phyloP scores from a whole-genome alignment of 1,139 yeast species.

The Pichia sp. region DNA sequence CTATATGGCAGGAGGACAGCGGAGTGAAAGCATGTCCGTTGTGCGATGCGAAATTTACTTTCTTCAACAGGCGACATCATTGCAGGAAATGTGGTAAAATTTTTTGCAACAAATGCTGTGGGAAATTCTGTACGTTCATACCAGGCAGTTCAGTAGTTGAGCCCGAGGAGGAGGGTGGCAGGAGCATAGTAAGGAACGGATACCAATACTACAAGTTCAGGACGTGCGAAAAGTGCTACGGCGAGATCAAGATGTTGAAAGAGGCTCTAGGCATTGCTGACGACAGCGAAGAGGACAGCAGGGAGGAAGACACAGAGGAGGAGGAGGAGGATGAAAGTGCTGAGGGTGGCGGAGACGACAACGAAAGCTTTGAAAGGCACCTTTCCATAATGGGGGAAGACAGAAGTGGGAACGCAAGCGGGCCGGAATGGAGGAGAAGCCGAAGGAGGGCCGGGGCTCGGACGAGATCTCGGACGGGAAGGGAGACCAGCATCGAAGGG shows the following conservation, averaged over 20 bases:
- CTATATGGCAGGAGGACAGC: slow-evolving; percentile 78
- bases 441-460: not conserved
- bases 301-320: not conserved
- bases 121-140: slow-evolving; percentile 39
- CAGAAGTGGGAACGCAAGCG: not conserved
- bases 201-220: slow-evolving; percentile 34
- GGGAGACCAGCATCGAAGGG: not conserved
- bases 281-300: slow-evolving; percentile 7
- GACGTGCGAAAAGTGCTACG: slow-evolving; percentile 70
- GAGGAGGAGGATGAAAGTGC: not conserved
- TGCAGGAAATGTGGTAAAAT: slow-evolving; percentile 83
- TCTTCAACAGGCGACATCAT: slow-evolving; percentile 82
- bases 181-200: slow-evolving; percentile 35
- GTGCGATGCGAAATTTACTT: slow-evolving; percentile 55
- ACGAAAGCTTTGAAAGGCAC: not conserved
- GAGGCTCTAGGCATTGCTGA: slow-evolving; percentile 35
- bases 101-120: slow-evolving; percentile 66
- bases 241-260: slow-evolving; percentile 56
- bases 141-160: slow-evolving; percentile 48
- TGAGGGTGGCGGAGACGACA: not conserved
- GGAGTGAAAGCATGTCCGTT: slow-evolving; percentile 55
- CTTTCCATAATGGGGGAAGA: not conserved
- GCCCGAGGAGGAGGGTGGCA: slow-evolving; percentile 28
- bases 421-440: slow-evolving; percentile 1
- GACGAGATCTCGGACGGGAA: not conserved